Conservation (phyloP, 805 yeast genomes). For the Clavispora santaluciae region DNA sequence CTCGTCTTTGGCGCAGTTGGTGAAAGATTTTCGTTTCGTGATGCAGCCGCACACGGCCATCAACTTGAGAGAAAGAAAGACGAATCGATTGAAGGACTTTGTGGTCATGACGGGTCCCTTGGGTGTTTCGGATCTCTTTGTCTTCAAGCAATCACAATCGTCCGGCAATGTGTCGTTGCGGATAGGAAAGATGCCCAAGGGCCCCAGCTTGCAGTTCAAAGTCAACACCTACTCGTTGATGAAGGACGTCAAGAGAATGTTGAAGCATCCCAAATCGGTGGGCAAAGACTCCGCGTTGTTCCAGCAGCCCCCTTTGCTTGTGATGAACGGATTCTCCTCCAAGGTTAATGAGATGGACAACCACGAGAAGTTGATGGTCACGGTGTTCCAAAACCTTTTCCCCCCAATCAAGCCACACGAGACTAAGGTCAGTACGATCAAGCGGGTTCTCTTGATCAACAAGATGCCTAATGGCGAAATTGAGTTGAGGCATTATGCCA, state of each 20-base stretch:
- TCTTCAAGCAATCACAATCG: conserved; percentile 76
- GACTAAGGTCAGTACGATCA: conserved; percentile 69
- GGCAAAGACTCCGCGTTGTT: conserved; percentile 61
- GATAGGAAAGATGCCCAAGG: conserved; percentile 83
- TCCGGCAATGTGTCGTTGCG: conserved; percentile 80
- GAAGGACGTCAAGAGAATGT: conserved; percentile 68
- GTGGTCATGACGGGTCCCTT: conserved; percentile 98
- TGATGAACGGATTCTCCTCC: conserved; percentile 77
- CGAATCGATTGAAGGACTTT: conserved; percentile 84
- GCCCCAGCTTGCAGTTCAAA: conserved; percentile 87
- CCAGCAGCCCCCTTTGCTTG: conserved; percentile 80
- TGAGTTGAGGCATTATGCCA: conserved; percentile 85
- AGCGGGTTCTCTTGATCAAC: conserved; percentile 79
- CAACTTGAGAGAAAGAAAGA: conserved; percentile 76
- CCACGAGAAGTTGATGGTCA: conserved; percentile 76
- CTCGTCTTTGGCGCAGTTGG: conserved; percentile 78
- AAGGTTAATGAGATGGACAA: conserved; percentile 59
- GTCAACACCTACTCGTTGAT: conserved; percentile 73
- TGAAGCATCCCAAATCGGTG: conserved; percentile 75
- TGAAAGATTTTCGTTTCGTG: conserved; percentile 76
- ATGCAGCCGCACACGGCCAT: conserved; percentile 98
- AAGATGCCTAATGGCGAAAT: conserved; percentile 70
- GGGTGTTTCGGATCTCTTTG: conserved; percentile 82
- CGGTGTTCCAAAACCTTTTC: conserved; percentile 91
- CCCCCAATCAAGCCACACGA: conserved; percentile 89